phyloP scores from a whole-genome alignment of 305 asterid genomes.

The Ajuga reptans region DNA sequence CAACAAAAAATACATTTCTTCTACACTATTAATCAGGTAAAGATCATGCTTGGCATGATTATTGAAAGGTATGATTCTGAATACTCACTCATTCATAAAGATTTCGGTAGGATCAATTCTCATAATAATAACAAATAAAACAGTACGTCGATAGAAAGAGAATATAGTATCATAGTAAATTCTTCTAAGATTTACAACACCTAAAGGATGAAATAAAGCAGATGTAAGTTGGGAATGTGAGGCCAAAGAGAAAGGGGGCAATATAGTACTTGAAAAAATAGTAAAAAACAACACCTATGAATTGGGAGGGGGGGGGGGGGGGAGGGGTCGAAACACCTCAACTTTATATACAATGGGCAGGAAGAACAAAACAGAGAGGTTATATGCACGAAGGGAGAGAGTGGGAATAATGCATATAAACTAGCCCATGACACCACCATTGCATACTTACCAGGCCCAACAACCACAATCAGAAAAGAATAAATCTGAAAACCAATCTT shows the following conservation, averaged over 20 bases:
- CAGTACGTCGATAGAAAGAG: neutral
- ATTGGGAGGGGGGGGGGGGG: too few relatives aligned
- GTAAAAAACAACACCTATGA: neutral
- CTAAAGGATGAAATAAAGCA: neutral
- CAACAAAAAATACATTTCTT: too few relatives aligned
- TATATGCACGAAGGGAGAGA: neutral
- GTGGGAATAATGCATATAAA: neutral
- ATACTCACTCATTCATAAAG: neutral
- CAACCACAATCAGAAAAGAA: too few relatives aligned
- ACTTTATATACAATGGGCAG: neutral
- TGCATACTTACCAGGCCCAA: neutral
- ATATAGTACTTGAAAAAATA: neutral
- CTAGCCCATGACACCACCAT: neutral
- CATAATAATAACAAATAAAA: too few relatives aligned
- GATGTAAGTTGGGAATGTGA: neutral
- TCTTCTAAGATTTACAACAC: neutral
- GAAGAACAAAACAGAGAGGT: neutral
- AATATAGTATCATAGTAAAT: neutral
- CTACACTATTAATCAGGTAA: neutral
- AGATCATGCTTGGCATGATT: neutral
- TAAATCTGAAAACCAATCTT: too few relatives aligned
- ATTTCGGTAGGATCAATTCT: neutral
- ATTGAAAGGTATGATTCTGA: neutral
- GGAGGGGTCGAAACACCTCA: too few relatives aligned
- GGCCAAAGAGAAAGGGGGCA: neutral